Evolutionary conservation across 1,139 yeast species (phyloP).

Genomic region (Hanseniaspora gamundiae): DNA sequence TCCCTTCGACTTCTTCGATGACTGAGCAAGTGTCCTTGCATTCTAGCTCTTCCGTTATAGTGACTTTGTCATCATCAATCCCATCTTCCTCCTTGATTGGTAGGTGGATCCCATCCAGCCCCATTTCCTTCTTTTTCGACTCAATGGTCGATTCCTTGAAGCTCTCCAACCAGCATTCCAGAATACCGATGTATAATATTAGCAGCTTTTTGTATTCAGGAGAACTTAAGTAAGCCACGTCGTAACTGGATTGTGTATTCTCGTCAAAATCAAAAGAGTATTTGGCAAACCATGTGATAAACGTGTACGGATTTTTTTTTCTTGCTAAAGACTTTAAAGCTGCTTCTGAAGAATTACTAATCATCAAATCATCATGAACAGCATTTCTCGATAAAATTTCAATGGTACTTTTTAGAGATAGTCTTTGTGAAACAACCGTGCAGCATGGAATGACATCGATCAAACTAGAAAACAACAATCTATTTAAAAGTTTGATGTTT

Average conservation of each 20-base stretch:
- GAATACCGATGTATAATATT: conserved; percentile 61
- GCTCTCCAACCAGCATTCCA: conserved; percentile 70
- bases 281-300: conserved; percentile 66
- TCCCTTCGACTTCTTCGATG: conserved; percentile 91
- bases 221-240: conserved; percentile 42
- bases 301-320: conserved; percentile 55
- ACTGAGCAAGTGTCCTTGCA: conserved; percentile 70
- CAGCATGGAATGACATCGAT: conserved; percentile 58
- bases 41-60: conserved; percentile 55
- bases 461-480: conserved; percentile 58
- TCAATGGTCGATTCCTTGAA: conserved; percentile 28
- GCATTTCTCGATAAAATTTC: conserved; percentile 70
- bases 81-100: conserved; percentile 26
- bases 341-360: conserved; percentile 49
- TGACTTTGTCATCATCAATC: conserved; percentile 24
- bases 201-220: conserved; percentile 48
- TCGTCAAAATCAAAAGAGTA: conserved; percentile 74
- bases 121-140: conserved; percentile 22
- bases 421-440: conserved; percentile 24
- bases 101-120: conserved; percentile 19
- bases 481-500: conserved; percentile 22
- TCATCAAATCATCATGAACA: conserved; percentile 48
- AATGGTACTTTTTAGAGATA: conserved; percentile 48
- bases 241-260: conserved; percentile 34
- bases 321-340: conserved; percentile 58